Percentiles rank a stretch among this genome's conserved stretches.
Evolutionary conservation across 73 alveolate genomes (phyloP).

Genomic region (Tetrahymena malaccensis): DNA sequence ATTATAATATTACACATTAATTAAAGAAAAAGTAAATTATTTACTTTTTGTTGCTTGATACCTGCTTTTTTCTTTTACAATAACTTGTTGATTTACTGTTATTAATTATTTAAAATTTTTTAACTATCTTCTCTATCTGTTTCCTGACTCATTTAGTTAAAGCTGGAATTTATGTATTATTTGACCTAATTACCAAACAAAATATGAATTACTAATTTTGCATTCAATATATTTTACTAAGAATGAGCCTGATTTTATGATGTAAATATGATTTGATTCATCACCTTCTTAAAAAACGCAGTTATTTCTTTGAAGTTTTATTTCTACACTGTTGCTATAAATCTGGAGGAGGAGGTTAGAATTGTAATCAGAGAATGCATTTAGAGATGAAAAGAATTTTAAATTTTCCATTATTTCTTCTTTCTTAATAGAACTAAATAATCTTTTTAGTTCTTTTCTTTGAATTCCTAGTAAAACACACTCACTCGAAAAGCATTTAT

Average conservation of each 20-base stretch:
- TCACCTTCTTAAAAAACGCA: neutral
- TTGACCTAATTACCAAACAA: neutral
- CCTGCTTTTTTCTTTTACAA: neutral
- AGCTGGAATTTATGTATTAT: neutral
- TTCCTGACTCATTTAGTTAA: neutral
- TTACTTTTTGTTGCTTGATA: neutral
- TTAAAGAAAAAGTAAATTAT: neutral
- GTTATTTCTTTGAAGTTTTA: neutral
- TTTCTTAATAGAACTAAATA: neutral
- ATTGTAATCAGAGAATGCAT: neutral
- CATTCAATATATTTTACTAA: neutral
- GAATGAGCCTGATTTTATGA: neutral
- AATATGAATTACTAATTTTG: too few relatives aligned
- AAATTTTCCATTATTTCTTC: neutral
- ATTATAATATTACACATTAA: neutral
- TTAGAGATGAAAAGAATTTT: neutral
- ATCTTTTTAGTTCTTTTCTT: neutral
- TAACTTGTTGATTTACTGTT: neutral
- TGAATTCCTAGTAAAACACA: neutral
- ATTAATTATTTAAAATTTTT: neutral
- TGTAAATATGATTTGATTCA: neutral
- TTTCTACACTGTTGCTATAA: neutral
- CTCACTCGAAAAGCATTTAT: neutral
- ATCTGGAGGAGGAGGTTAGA: neutral
- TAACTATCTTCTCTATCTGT: neutral